phyloP scores from a whole-genome alignment of 495 filamentous ascomycete species.

The Aspergillus olivimuriae region DNA sequence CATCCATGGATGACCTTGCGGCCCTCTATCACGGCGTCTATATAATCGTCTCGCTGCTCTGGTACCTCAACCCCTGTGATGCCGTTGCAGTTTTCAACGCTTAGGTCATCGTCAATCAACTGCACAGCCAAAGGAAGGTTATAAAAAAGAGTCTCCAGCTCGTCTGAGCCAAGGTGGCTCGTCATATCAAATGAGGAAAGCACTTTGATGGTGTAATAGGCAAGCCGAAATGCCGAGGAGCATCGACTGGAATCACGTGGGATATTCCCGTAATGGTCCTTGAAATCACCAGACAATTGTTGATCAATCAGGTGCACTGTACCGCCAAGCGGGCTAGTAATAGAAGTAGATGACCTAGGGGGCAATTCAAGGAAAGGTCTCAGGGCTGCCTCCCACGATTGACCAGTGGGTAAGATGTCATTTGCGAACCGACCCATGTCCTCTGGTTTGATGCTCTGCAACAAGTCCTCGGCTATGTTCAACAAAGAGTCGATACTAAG shows the following conservation, averaged over 20 bases:
- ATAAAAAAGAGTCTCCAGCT: constrained; percentile 34
- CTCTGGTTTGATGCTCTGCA: constrained; percentile 30
- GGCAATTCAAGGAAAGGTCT: constrained; percentile 48
- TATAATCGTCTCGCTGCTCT: constrained; percentile 52
- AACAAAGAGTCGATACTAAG: constrained; percentile 48
- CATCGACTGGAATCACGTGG: constrained; percentile 59
- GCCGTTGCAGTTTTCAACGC: constrained; percentile 49
- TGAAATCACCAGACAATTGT: constrained; percentile 20
- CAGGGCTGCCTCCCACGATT: constrained; percentile 50
- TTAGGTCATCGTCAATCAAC: constrained; percentile 58
- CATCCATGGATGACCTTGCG: constrained; percentile 48
- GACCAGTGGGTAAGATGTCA: constrained; percentile 42
- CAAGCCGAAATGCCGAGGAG: constrained; percentile 68
- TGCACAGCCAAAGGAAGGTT: constrained; percentile 50
- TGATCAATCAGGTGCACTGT: constrained; percentile 57
- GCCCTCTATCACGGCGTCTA: constrained; percentile 53
- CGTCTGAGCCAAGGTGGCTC: constrained; percentile 21
- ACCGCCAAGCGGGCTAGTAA: constrained; percentile 66
- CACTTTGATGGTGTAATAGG: constrained; percentile 55
- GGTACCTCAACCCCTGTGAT: constrained; percentile 42
- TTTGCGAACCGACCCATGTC: constrained; percentile 25
- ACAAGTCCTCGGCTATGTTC: constrained; percentile 44
- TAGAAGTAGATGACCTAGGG: constrained; percentile 57
- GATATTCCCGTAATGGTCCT: constrained; percentile 22
- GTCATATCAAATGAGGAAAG: constrained; percentile 33